Base-by-base conservation (phyloP, 2,329 filamentous ascomycete genomes). In the Cladosporium sp. region DNA sequence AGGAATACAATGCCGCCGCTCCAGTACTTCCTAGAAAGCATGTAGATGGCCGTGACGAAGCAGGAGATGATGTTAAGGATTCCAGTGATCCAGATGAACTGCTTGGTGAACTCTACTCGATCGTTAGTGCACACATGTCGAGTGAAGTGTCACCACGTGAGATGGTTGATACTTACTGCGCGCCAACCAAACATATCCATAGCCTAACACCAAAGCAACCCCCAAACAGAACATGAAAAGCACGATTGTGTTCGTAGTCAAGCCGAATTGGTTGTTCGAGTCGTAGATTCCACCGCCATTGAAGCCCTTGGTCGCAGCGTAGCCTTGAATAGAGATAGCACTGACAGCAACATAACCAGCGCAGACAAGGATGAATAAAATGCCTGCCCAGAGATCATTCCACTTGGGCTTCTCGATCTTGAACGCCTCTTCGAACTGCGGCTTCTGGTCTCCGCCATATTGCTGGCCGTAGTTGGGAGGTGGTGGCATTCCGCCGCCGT, bases 81-180 rank as follows among this genome's bases (percentile, higher is more conserved):
- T 14, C 92, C 92, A 0, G 93, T 96, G 46, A 93, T 86, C 91
- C 92, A 97, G 75, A 97, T 96, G 71, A 97, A 93, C 74, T 92
- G 87, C 79, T 95, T 96, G 3, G 93, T 93, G 65, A 75, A 75
- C 57, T 73, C 62, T 64, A 44, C 26, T 28, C 29, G 14, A 14
- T 46, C 8, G 52, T 64, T 23, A 64, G 62, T 14, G 58, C 28
- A 21, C 31, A 26, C 11, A 8, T 21, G 12, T 33, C n/a, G 23
- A n/a, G 16, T 60, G 37, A 12, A 18, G 14, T 59, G 35, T 44
- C 40, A 16, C 8, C 16, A 2, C 49, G 23, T 53, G 12, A 28
- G 16, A 8, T 31, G 18, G 0, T 40, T 12, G 6, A 23, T 14
- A 40, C 62, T 49, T 40, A 64, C 56, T 69, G 58, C 74, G 70